Conservation (phyloP, 139 green algal genomes). For the Raphidocelis subcapitata region DNA sequence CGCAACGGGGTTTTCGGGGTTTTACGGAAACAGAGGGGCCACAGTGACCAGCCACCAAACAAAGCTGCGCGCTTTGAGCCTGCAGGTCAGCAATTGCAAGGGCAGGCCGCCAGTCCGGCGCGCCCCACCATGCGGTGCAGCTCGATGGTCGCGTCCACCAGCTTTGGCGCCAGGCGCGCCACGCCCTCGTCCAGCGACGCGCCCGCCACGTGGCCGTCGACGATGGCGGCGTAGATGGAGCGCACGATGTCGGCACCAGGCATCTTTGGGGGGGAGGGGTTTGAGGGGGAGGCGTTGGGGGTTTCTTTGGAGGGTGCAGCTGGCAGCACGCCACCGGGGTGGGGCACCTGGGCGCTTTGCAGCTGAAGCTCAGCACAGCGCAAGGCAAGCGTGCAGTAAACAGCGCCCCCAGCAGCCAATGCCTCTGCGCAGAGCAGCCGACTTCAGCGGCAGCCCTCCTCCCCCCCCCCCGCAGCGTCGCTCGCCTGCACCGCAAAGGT, state of each 20-base stretch:
- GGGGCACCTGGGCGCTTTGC: no score
- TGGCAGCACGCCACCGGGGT: no score
- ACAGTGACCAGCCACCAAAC: not conserved
- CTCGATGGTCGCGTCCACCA: constrained; percentile 88
- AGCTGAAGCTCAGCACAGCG: no score
- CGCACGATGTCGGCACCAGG: constrained; percentile 71
- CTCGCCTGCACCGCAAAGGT: constrained; percentile 77
- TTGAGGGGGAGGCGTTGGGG: constrained; percentile 37
- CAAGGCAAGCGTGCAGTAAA: no score
- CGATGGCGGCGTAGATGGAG: constrained; percentile 55
- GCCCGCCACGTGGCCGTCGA: constrained; percentile 37
- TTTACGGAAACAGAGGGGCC: not conserved
- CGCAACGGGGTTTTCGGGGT: no score
- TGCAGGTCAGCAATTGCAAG: no score
- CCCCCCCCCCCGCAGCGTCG: not conserved
- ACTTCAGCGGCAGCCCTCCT: not conserved
- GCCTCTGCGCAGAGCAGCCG: no score
- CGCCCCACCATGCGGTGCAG: constrained; percentile 61
- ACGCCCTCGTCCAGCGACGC: constrained; percentile 67
- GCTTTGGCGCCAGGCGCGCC: constrained; percentile 53
- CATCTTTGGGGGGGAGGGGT: no score
- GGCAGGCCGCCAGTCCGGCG: constrained; percentile 6
- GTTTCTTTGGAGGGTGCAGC: no score
- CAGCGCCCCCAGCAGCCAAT: no score
- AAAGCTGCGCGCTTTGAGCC: not conserved